phyloP scores from a whole-genome alignment of 2,329 filamentous ascomycete species.

The Arthrocladium fulminans region DNA sequence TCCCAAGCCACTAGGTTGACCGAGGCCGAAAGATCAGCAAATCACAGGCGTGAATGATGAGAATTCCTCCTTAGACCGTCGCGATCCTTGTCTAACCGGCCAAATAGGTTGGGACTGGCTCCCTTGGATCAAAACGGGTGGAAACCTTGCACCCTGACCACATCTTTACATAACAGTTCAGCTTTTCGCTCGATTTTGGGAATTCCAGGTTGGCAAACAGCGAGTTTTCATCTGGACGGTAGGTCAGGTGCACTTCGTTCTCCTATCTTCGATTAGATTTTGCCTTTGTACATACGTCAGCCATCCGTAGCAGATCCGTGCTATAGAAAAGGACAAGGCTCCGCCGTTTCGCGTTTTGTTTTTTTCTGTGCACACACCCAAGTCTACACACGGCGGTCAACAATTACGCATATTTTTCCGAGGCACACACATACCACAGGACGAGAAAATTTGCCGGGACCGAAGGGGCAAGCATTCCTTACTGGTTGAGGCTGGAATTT shows the following conservation, averaged over 20 bases:
- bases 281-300: not conserved
- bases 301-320: not conserved
- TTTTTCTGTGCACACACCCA: no score
- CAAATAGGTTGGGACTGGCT: not conserved
- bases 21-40: not conserved
- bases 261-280: not conserved
- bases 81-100: not conserved
- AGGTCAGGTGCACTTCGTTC: not conserved
- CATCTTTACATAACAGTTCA: constrained; percentile 3
- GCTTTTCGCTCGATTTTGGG: not conserved
- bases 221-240: not conserved
- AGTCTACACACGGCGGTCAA: no score
- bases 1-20: not conserved
- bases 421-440: not conserved
- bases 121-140: not conserved
- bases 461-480: no score
- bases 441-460: not conserved
- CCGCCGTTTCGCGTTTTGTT: not conserved
- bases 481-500: no score
- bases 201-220: not conserved
- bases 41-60: not conserved
- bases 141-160: not conserved
- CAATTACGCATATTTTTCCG: no score
- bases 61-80: not conserved
- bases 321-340: not conserved